phyloP scores from a whole-genome alignment of 106 monocot genomes.

The Acorus gramineus region DNA sequence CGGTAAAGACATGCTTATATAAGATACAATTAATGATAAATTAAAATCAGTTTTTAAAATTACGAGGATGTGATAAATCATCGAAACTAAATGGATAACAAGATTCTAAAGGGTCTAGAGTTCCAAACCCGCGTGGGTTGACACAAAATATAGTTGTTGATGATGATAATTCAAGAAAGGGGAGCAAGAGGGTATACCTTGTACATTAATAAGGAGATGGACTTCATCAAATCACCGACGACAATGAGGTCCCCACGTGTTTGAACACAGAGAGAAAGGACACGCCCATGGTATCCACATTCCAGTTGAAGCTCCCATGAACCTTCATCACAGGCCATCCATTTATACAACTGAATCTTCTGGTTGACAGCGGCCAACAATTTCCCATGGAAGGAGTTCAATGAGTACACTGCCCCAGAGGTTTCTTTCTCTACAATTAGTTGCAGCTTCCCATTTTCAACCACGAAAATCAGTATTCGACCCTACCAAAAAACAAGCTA shows the following conservation, averaged over 20 bases:
- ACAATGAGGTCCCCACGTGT: conserved; percentile 98
- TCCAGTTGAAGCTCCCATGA: conserved; percentile 86
- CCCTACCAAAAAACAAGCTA: conserved; percentile 25
- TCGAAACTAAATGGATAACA: too few relatives aligned
- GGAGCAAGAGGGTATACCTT: conserved; percentile 36
- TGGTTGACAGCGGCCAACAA: conserved; percentile 93
- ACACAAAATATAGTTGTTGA: too few relatives aligned
- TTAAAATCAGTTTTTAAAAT: too few relatives aligned
- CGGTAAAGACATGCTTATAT: too few relatives aligned
- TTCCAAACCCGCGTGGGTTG: too few relatives aligned
- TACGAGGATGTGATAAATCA: too few relatives aligned
- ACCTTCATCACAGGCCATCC: conserved; percentile 81
- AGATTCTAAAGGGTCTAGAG: too few relatives aligned
- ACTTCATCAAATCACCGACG: conserved; percentile 96
- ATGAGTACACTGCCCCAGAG: conserved; percentile 87
- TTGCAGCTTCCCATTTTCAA: conserved; percentile 90
- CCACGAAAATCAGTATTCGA: conserved; percentile 84
- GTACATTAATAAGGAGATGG: conserved; percentile 82
- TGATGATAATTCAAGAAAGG: too few relatives aligned
- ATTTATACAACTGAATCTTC: conserved; percentile 91
- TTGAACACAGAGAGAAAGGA: conserved; percentile 83
- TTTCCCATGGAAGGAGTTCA: conserved; percentile 95
- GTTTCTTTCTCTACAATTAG: conserved; percentile 95
- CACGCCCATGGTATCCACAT: conserved; percentile 92
- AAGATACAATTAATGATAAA: too few relatives aligned